Evolutionary conservation across 768 basidiomycete species (phyloP).

Genomic region (Pholiota conissans): DNA sequence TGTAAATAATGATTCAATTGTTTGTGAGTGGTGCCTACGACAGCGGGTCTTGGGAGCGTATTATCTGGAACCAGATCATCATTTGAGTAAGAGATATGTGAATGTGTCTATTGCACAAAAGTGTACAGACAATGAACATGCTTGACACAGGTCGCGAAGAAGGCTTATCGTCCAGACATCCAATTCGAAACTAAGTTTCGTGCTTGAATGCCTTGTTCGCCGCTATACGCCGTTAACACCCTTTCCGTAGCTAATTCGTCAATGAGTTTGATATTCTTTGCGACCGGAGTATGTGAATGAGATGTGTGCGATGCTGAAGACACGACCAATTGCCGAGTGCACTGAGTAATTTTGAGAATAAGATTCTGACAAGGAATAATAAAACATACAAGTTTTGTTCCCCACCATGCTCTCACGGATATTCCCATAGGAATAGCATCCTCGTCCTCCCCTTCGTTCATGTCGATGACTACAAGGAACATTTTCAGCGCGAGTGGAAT

Average conservation of each 20-base stretch:
- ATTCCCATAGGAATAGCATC: constrained; percentile 50
- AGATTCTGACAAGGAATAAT: not conserved
- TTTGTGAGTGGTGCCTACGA: too few relatives aligned
- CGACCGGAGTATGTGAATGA: constrained; percentile 56
- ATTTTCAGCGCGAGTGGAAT: constrained; percentile 75
- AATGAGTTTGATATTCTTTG: constrained; percentile 56
- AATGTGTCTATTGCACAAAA: too few relatives aligned
- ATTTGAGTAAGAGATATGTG: too few relatives aligned
- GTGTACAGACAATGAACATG: too few relatives aligned
- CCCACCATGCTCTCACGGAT: constrained; percentile 77
- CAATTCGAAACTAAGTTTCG: constrained; percentile 45
- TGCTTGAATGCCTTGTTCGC: constrained; percentile 40
- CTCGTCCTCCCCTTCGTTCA: constrained; percentile 61
- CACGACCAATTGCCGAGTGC: constrained; percentile 53
- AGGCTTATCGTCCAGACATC: constrained; percentile 36
- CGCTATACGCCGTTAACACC: constrained; percentile 61
- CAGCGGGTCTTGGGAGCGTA: too few relatives aligned
- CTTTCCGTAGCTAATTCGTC: constrained; percentile 76
- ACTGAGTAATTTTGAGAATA: constrained; percentile 39
- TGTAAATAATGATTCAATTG: too few relatives aligned
- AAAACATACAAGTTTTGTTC: constrained; percentile 70
- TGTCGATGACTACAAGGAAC: constrained; percentile 78
- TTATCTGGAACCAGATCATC: too few relatives aligned
- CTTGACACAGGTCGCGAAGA: too few relatives aligned
- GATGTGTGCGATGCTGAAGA: constrained; percentile 44